These are phyloP conservation scores for Fusarium mexicanum DNA, from an alignment of 2,329 filamentous ascomycete species.

Conservation along the genomic window DNA sequence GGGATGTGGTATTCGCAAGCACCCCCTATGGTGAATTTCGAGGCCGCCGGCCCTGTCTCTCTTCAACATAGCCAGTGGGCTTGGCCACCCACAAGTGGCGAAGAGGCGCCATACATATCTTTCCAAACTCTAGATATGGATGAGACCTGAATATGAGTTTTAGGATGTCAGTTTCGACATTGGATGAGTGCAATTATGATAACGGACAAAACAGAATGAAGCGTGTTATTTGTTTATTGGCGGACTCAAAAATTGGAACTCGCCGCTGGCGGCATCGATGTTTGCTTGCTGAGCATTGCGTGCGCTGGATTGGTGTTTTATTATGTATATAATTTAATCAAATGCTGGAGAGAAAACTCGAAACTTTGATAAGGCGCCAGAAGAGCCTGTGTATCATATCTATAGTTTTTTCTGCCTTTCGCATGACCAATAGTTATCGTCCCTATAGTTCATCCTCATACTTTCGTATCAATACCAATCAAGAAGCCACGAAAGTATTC, in stretches of 20 bases:
- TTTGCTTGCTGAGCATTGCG: not conserved
- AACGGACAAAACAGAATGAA: not conserved
- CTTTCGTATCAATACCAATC: not conserved
- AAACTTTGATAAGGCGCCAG: not conserved
- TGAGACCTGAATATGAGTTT: constrained; percentile 1
- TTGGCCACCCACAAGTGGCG: constrained; percentile 40
- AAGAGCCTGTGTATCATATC: not conserved
- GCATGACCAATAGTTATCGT: not conserved
- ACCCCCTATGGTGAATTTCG: constrained; percentile 45
- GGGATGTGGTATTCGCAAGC: constrained; percentile 45
- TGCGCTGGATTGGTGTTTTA: not conserved
- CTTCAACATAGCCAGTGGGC: constrained; percentile 42
- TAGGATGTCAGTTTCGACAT: not conserved
- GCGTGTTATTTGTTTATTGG: not conserved
- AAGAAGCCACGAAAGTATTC: not conserved
- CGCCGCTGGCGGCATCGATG: not conserved
- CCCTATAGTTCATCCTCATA: not conserved
- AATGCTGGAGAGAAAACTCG: not conserved
- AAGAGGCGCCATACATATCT: constrained; percentile 25
- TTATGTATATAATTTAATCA: not conserved
- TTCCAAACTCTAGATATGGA: constrained; percentile 36
- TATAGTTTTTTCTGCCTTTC: not conserved
- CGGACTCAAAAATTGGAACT: not conserved
- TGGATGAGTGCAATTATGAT: not conserved
- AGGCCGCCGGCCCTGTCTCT: constrained; percentile 38